A percentile compares a stretch with the other conserved stretches of the same genome.
These are phyloP conservation scores for Leccinum disarticulatum DNA, from an alignment of 768 basidiomycete genomes.

Conservation along the genomic window DNA sequence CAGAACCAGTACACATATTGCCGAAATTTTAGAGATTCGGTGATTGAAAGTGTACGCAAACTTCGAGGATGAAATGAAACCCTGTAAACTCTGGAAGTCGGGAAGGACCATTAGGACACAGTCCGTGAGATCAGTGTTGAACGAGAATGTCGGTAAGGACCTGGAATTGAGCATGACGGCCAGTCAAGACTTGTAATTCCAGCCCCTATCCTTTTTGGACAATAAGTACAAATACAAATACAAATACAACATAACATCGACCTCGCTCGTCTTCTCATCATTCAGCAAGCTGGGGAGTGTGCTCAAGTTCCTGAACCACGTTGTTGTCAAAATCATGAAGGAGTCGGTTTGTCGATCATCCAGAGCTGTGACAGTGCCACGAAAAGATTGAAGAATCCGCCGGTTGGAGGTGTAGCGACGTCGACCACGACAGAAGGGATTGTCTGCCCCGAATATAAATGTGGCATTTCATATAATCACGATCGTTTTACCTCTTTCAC, in stretches of 20 bases:
- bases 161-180: constrained; percentile 2
- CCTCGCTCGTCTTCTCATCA: too few relatives aligned
- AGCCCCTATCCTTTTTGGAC: too few relatives aligned
- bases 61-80: constrained; percentile 30
- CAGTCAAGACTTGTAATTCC: not conserved
- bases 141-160: not conserved
- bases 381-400: too few relatives aligned
- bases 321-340: not conserved
- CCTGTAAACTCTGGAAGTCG: constrained; percentile 29
- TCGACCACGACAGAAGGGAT: too few relatives aligned
- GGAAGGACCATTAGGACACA: constrained; percentile 28
- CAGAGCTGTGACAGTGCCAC: not conserved
- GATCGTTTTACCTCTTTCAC: too few relatives aligned
- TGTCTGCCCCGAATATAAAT: too few relatives aligned
- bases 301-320: not conserved
- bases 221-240: too few relatives aligned
- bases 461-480: too few relatives aligned
- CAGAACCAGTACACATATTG: constrained; percentile 33
- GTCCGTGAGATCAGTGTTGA: constrained; percentile 34
- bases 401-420: too few relatives aligned
- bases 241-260: too few relatives aligned
- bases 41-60: constrained; percentile 31
- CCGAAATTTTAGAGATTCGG: constrained; percentile 34
- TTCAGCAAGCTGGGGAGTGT: not conserved
- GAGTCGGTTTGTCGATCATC: not conserved